Base-by-base conservation (phyloP, 441 rosid genomes). In the Erodium moschatum region DNA sequence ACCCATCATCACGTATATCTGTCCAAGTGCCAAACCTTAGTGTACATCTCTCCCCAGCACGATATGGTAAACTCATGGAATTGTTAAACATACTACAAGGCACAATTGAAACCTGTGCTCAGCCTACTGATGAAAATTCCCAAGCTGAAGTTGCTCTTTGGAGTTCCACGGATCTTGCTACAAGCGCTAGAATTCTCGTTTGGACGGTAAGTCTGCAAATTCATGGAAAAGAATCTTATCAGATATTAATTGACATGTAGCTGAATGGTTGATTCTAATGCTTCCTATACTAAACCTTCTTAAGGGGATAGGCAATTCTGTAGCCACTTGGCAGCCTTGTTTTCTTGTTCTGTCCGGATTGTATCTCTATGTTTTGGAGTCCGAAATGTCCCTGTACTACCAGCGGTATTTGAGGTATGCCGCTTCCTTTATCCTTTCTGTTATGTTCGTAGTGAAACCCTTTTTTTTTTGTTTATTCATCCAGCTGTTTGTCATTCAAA, bases 11-110 rank as follows among this genome's bases (percentile, higher is more conserved):
- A 24, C 86, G 92, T 71, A 82, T 96, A 77, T 90, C 97, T 69
- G 77, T 96, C 73, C 96, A 96, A 92, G 95, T 96, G 73, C 99
- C 99, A 72, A 92, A 84, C 82, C 91, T 96, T 81, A 86, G 93
- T 81, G 79, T 96, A 83, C 99, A 96, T 84, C 80, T 92, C 79
- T 96, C 99, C 54, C 99, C 97, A 31, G 83, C 82, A 33, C 85
- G 99, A 84, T 96, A 86, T 71, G 65, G 75, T 80, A 83, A 84
- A 81, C 85, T 92, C 77, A 78, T 88, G 86, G 96, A 90, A 75
- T 81, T 96, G 79, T 74, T 83, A 69, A 80, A 83, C 72, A 83
- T 92, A 78, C 69, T 85, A 73, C 76, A 79, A 70, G 86, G 78
- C 66, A 78, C 87, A 24, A 78, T 81, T 84, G 87, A 83, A 77